Conservation (phyloP, 441 rosid genomes). For the Populus hybrid region DNA sequence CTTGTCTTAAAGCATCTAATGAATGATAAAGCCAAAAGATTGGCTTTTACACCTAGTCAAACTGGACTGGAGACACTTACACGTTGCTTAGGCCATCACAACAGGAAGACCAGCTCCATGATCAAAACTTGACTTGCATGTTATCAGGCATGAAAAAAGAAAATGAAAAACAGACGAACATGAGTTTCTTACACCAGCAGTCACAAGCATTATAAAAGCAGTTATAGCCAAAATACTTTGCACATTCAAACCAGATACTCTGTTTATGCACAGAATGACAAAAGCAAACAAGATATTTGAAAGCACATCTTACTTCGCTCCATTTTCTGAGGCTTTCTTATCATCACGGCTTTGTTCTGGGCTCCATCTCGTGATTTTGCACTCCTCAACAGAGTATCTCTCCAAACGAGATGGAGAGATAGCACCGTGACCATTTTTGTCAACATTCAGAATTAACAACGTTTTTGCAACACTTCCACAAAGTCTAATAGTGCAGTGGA, state of each 20-base stretch:
- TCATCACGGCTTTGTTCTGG: constrained; percentile 44
- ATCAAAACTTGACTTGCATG: background rate
- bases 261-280: too few species aligned
- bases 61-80: too few species aligned
- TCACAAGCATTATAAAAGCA: background rate
- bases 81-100: background rate
- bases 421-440: constrained; percentile 27
- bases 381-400: constrained; percentile 44
- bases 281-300: too few species aligned
- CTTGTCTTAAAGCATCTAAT: too few species aligned
- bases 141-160: background rate
- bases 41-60: too few species aligned
- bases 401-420: constrained; percentile 36
- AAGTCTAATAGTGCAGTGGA: constrained; percentile 46
- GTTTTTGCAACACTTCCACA: constrained; percentile 60
- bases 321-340: constrained; percentile 19
- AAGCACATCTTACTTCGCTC: constrained; percentile 3
- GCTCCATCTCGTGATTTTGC: constrained; percentile 55
- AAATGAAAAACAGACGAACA: too few species aligned
- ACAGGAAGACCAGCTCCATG: background rate
- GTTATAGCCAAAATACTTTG: background rate
- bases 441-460: constrained; percentile 39
- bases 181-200: background rate
- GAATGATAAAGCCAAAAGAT: too few species aligned
- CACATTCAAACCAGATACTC: background rate